phyloP scores from a whole-genome alignment of 371 early-diverging fungal species.

The Actinomortierella ambigua region DNA sequence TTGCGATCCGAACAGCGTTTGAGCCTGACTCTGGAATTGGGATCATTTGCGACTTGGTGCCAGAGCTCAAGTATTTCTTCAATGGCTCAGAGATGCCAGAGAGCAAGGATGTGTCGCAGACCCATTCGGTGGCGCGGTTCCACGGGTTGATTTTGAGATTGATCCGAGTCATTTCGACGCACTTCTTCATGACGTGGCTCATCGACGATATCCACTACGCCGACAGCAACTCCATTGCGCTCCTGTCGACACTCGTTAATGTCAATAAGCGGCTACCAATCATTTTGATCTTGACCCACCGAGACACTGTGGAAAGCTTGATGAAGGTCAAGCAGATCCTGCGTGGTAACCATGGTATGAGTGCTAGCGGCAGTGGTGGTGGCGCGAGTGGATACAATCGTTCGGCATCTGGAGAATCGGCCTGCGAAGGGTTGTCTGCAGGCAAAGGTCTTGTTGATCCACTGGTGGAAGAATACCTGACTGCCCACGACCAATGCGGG shows the following conservation, averaged over 20 bases:
- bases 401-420: background rate
- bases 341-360: constrained; percentile 13
- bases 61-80: constrained; percentile 38
- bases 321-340: constrained; percentile 41
- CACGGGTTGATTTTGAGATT: constrained; percentile 36
- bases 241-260: constrained; percentile 38
- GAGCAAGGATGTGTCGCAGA: constrained; percentile 27
- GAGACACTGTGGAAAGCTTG: constrained; percentile 31
- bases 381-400: background rate
- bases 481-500: too few relatives aligned
- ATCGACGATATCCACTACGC: constrained; percentile 43
- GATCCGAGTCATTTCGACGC: constrained; percentile 44
- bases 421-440: too few relatives aligned
- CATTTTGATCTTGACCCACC: constrained; percentile 37
- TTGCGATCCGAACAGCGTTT: constrained; percentile 41
- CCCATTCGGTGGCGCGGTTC: constrained; percentile 36
- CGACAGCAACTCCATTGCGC: constrained; percentile 37
- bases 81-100: constrained; percentile 33
- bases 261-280: constrained; percentile 44
- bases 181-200: constrained; percentile 47
- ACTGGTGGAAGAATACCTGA: too few relatives aligned
- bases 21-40: constrained; percentile 43
- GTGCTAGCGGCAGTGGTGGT: constrained; percentile 15
- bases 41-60: constrained; percentile 35
- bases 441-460: too few relatives aligned